phyloP scores from a whole-genome alignment of 495 filamentous ascomycete species.

The Evernia prunastri region DNA sequence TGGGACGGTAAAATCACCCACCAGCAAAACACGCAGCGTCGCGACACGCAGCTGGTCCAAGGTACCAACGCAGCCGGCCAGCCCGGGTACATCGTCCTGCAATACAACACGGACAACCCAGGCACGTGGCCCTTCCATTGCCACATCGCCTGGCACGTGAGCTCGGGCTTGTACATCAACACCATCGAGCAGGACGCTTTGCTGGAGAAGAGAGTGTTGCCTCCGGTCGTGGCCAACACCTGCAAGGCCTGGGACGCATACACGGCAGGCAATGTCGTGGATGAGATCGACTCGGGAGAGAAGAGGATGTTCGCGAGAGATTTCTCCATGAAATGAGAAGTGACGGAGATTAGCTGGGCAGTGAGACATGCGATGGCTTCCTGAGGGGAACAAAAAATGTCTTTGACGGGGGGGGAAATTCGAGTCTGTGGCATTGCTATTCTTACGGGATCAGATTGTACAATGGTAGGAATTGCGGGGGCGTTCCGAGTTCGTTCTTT shows the following conservation, averaged over 20 bases:
- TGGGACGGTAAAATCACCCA: conserved; percentile 32
- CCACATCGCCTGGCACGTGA: conserved; percentile 33
- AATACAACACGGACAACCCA: conserved; percentile 26
- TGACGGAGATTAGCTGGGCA: neutral
- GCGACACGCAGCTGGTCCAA: conserved; percentile 54
- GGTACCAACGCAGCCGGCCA: conserved; percentile 28
- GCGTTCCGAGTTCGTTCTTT: neutral
- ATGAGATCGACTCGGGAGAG: conserved; percentile 24
- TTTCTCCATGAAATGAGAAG: neutral
- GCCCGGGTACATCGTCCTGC: conserved; percentile 33
- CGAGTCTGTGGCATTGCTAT: too few species aligned
- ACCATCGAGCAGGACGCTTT: conserved; percentile 23
- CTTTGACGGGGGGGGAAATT: too few species aligned
- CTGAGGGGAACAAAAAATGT: too few species aligned
- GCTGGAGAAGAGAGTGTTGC: conserved; percentile 25
- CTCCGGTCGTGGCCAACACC: conserved; percentile 17
- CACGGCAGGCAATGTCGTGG: conserved; percentile 16
- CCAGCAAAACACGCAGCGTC: conserved; percentile 43
- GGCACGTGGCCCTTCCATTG: conserved; percentile 31
- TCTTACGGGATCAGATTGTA: neutral
- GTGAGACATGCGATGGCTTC: neutral
- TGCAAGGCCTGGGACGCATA: conserved; percentile 25
- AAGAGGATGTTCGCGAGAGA: neutral
- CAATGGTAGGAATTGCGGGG: neutral
- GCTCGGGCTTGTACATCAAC: conserved; percentile 29